Conservation (phyloP, 23 red algal genomes). For the Agarophyton chilense region DNA sequence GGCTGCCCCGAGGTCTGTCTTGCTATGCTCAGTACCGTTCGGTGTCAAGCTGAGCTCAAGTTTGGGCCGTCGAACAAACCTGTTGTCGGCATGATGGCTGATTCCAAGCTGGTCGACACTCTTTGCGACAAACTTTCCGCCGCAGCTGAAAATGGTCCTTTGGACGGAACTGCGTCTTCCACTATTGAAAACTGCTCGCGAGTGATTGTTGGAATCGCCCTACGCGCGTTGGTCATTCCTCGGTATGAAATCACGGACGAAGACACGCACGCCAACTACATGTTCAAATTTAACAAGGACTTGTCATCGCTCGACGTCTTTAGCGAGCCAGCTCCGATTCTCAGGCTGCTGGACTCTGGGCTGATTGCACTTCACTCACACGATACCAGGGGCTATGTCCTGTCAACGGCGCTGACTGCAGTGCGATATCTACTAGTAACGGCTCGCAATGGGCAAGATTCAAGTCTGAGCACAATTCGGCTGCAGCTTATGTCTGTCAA, state of each 20-base stretch:
- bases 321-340: conserved; percentile 49
- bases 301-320: conserved; percentile 72
- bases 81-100: conserved; percentile 77
- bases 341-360: conserved; percentile 69
- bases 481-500: conserved; percentile 66
- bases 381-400: conserved; percentile 65
- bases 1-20: conserved; percentile 73
- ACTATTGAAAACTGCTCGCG: conserved; percentile 80
- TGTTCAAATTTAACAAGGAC: conserved; percentile 69
- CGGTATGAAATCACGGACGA: conserved; percentile 66
- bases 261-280: conserved; percentile 41
- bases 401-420: conserved; percentile 77
- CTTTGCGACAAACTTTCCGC: conserved; percentile 58
- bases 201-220: conserved; percentile 74
- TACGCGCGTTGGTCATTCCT: conserved; percentile 74
- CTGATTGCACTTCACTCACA: conserved; percentile 41
- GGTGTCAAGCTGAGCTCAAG: conserved; percentile 83
- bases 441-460: conserved; percentile 72
- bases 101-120: conserved; percentile 54
- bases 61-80: conserved; percentile 79
- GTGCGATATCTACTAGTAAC: conserved; percentile 74
- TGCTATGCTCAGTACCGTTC: conserved; percentile 70
- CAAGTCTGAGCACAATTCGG: conserved; percentile 70
- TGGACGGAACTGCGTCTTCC: conserved; percentile 63
- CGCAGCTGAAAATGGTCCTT: conserved; percentile 45